Base-by-base conservation (phyloP, 805 yeast genomes). In the Danielozyma ontarioensis region DNA sequence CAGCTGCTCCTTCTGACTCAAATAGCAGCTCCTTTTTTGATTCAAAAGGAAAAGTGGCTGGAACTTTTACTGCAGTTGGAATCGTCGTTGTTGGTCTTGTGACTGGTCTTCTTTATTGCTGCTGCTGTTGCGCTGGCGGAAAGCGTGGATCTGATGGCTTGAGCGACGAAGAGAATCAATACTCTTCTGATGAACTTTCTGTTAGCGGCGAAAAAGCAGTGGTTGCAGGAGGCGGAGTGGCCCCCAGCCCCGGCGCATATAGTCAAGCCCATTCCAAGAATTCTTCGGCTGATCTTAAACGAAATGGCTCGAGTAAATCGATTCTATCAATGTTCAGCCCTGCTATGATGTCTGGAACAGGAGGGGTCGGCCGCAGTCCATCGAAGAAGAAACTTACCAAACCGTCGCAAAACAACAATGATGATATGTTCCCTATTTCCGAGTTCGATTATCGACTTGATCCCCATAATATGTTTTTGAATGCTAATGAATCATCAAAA, bases 1-100 rank as follows among this genome's bases (percentile, higher is more conserved):
- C 40, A 6, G 13, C 34, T n/a, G 8, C 42, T 13, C 28, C 28
- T 8, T 4, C 39, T 2, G 14, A 37, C n/a, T 19, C 34, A 12
- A 13, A 30, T 14, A 19, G 27, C 25, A 49, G 47, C 13, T 62
- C 78, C 3, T 86, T 81, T 50, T 86, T 83, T 68, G 67, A 70
- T 36, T 63, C 76, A 29, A 75, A 74, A 29, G 94, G 90, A 0
- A 83, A 81, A 51, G 93, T 86, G 1, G 94, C 89, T 0, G 96
- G 94, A 3, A 83, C 87, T 0, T 86, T 86, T 57, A 76, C 83
- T 2, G 88, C 75, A 0, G 93, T 86, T 13, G 95, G 89, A 1
- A 46, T 86, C 1, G 78, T 80, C 1, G 72, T 60, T 1, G 45
- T 75, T 0, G 68, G 68, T 1, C 30, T 78, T 1, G 31, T 80